These are phyloP conservation scores for Penicillium verhagenii DNA, from an alignment of 495 filamentous ascomycete species.

Conservation along the genomic window DNA sequence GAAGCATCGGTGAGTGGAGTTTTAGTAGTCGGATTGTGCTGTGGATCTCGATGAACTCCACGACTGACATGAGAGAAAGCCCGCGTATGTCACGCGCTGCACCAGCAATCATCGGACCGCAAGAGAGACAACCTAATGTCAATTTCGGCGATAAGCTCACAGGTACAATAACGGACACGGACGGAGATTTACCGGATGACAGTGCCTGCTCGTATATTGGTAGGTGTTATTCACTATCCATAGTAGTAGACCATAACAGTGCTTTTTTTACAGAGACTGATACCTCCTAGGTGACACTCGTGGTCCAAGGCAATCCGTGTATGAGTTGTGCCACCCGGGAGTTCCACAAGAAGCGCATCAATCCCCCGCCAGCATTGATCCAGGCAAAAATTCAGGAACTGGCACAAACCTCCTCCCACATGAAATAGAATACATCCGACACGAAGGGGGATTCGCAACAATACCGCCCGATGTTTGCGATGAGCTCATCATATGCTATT, in stretches of 20 bases:
- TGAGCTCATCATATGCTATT: constrained; percentile 1
- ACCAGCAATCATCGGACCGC: neutral
- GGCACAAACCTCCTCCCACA: neutral
- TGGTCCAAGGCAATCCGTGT: constrained; percentile 6
- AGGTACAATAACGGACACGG: neutral
- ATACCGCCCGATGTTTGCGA: neutral
- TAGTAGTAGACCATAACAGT: neutral
- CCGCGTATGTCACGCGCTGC: constrained; percentile 1
- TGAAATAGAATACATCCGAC: neutral
- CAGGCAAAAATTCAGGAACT: neutral
- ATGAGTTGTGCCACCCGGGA: constrained; percentile 4
- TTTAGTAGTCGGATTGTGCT: too few relatives aligned
- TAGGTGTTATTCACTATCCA: neutral
- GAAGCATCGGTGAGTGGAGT: constrained; percentile 5
- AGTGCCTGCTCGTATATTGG: constrained; percentile 4
- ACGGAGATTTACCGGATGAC: constrained; percentile 1
- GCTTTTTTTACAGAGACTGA: neutral
- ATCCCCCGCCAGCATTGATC: neutral
- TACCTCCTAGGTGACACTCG: neutral
- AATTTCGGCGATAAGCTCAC: neutral
- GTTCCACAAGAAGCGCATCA: constrained; percentile 3
- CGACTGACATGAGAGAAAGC: too few relatives aligned
- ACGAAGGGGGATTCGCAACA: neutral
- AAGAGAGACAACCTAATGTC: neutral
- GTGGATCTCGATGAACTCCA: too few relatives aligned